phyloP scores from a whole-genome alignment of 495 filamentous ascomycete genomes.

The Neurospora hispaniola region DNA sequence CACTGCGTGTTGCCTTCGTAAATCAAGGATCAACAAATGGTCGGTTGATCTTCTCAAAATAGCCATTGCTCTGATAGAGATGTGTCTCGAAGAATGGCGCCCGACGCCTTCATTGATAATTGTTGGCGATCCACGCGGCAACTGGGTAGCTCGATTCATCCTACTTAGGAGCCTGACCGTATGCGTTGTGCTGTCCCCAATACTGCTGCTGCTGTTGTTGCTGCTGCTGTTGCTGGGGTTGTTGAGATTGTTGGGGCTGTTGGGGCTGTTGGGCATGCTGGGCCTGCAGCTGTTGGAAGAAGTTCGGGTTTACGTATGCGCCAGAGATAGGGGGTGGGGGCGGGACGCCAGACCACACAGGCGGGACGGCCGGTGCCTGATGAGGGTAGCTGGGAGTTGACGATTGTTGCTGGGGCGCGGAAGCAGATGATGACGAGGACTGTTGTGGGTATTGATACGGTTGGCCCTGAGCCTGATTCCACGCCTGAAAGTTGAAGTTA shows the following conservation, averaged over 20 bases:
- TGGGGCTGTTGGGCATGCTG: background rate
- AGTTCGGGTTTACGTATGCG: slow-evolving; percentile 55
- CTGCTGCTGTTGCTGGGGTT: slow-evolving; percentile 18
- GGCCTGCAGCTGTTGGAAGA: slow-evolving; percentile 36
- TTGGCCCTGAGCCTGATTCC: slow-evolving; percentile 9
- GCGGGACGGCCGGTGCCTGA: background rate
- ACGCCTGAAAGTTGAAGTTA: slow-evolving; percentile 13
- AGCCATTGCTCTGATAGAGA: no score
- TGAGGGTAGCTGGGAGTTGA: slow-evolving; percentile 3
- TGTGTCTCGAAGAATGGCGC: background rate
- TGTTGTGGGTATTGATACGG: slow-evolving; percentile 10
- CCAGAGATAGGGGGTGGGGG: slow-evolving; percentile 29
- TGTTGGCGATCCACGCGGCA: background rate
- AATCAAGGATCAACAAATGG: background rate
- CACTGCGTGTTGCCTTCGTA: background rate
- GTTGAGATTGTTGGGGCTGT: slow-evolving; percentile 26
- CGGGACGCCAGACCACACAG: slow-evolving; percentile 7
- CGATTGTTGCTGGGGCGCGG: background rate
- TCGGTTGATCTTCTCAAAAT: background rate
- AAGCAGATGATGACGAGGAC: background rate
- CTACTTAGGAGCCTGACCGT: slow-evolving; percentile 4
- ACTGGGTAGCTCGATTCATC: background rate
- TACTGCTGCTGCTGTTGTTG: slow-evolving; percentile 6
- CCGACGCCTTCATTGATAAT: background rate
- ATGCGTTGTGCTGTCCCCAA: slow-evolving; percentile 3